phyloP scores from a whole-genome alignment of 192 early-diverging fungal genomes.

The Entrophospora sp. region DNA sequence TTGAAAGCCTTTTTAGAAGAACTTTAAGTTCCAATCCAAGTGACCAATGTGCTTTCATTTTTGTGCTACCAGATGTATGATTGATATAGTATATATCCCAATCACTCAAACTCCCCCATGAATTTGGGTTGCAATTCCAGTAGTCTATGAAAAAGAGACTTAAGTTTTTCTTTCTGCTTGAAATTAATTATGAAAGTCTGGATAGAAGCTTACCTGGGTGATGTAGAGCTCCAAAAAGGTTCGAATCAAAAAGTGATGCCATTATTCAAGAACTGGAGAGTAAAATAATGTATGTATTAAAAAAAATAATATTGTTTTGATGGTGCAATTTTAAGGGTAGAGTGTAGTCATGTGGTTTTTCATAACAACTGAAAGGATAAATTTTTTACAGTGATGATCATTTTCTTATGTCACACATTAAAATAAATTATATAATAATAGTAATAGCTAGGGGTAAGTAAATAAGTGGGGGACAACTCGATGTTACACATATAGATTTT shows the following conservation, averaged over 20 bases:
- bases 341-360: too few species aligned
- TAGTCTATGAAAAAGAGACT: slow-evolving; percentile 1
- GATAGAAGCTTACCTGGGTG: background rate
- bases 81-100: slow-evolving; percentile 1
- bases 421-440: too few species aligned
- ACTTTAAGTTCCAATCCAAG: background rate
- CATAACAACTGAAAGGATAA: too few species aligned
- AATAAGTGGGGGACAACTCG: too few species aligned
- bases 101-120: background rate
- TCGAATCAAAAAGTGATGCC: background rate
- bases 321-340: too few species aligned
- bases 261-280: too few species aligned
- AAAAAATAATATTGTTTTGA: too few species aligned
- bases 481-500: too few species aligned
- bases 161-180: background rate
- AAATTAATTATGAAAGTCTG: background rate
- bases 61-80: background rate
- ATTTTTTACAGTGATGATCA: too few species aligned
- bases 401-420: too few species aligned
- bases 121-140: background rate
- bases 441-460: too few species aligned
- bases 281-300: too few species aligned
- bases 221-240: background rate
- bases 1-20: slow-evolving; percentile 4
- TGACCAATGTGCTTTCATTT: background rate